phyloP scores from a whole-genome alignment of 108 stramenopile species.

The Bacterosira constricta region DNA sequence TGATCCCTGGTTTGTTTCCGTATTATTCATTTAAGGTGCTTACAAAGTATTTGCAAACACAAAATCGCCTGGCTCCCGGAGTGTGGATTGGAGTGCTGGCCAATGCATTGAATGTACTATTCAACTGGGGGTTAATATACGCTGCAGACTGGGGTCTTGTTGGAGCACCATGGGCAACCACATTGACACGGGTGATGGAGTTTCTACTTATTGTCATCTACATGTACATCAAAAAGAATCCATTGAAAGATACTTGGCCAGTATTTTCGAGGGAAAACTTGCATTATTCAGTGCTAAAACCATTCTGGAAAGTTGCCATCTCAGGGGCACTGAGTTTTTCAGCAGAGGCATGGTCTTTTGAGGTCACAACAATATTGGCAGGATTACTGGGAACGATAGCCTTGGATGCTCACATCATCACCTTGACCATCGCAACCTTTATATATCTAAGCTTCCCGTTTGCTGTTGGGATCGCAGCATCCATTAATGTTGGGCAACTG shows the following conservation, averaged over 20 bases:
- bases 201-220: constrained; percentile 33
- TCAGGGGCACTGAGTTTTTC: constrained; percentile 45
- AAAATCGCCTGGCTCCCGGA: constrained; percentile 37
- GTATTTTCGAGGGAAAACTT: constrained; percentile 17
- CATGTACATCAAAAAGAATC: constrained; percentile 10
- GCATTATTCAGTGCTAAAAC: constrained; percentile 4
- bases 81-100: constrained; percentile 46
- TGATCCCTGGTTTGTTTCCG: constrained; percentile 54
- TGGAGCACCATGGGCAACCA: constrained; percentile 56
- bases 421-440: constrained; percentile 40
- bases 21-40: constrained; percentile 48
- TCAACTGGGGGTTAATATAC: constrained; percentile 52
- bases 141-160: constrained; percentile 21
- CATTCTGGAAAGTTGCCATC: constrained; percentile 26
- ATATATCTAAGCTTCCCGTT: constrained; percentile 47
- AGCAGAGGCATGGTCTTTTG: constrained; percentile 47
- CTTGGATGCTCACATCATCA: constrained; percentile 48
- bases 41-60: constrained; percentile 51
- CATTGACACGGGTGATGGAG: constrained; percentile 38
- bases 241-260: constrained; percentile 40
- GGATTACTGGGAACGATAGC: constrained; percentile 42
- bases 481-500: constrained; percentile 50
- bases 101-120: constrained; percentile 46
- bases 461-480: constrained; percentile 47
- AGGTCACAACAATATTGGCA: constrained; percentile 53